Conservation (phyloP, 345 rosid species). For the Combretum micranthum region DNA sequence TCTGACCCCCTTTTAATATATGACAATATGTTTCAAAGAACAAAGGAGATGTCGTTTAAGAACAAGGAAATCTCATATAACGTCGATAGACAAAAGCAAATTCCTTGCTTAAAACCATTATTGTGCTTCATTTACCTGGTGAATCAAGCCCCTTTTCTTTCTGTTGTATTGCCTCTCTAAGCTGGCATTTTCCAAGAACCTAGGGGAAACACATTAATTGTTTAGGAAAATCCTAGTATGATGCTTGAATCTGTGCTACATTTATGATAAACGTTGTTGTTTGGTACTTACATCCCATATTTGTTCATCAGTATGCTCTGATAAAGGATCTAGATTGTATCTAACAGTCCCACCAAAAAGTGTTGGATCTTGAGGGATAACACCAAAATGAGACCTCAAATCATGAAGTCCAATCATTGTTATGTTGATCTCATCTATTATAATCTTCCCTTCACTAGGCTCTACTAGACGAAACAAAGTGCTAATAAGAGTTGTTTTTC, state of each 20-base stretch:
- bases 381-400: slow-evolving; percentile 44
- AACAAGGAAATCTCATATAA: too few species aligned
- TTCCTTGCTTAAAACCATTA: too few species aligned
- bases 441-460: slow-evolving; percentile 44
- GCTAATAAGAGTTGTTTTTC: slow-evolving; percentile 49
- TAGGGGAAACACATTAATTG: not conserved
- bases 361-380: slow-evolving; percentile 73
- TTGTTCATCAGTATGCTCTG: slow-evolving; percentile 24
- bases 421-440: slow-evolving; percentile 46
- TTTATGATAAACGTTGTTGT: not conserved
- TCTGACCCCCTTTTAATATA: too few species aligned
- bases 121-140: slow-evolving; percentile 12
- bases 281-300: slow-evolving; percentile 39
- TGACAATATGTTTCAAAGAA: too few species aligned
- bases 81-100: too few species aligned
- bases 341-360: slow-evolving; percentile 52
- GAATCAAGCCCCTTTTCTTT: slow-evolving; percentile 31
- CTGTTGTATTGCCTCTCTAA: slow-evolving; percentile 24
- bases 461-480: slow-evolving; percentile 60
- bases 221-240: too few species aligned
- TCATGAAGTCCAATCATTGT: slow-evolving; percentile 51
- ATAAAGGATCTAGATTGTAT: slow-evolving; percentile 54
- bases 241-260: not conserved
- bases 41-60: too few species aligned
- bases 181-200: slow-evolving; percentile 42